These are phyloP conservation scores for Saprolegnia diclina DNA, from an alignment of 352 stramenopile genomes.

Conservation along the genomic window DNA sequence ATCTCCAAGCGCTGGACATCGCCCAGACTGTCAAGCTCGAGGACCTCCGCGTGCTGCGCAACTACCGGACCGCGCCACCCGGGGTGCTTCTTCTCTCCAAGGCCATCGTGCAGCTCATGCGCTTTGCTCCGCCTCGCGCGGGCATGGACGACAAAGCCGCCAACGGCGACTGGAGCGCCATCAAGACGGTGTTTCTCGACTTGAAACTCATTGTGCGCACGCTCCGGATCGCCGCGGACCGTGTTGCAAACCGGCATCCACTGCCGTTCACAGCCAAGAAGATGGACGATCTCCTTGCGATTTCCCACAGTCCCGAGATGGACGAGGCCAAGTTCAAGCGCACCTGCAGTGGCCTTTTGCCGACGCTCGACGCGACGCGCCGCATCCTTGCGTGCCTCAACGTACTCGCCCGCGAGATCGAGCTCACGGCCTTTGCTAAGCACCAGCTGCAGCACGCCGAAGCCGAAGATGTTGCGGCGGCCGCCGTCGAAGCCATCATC, in stretches of 20 bases:
- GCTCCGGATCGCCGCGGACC: slow-evolving; percentile 2
- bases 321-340: slow-evolving; percentile 27
- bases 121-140: slow-evolving; percentile 16
- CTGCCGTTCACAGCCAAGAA: slow-evolving; percentile 6
- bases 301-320: not conserved
- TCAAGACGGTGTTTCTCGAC: slow-evolving; percentile 25
- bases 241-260: not conserved
- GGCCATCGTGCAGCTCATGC: slow-evolving; percentile 22
- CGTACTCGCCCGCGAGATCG: slow-evolving; percentile 6
- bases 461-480: not conserved
- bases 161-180: slow-evolving; percentile 20
- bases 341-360: slow-evolving; percentile 12
- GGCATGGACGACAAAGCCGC: slow-evolving; percentile 11
- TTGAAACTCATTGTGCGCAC: slow-evolving; percentile 11
- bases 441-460: not conserved
- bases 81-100: slow-evolving; percentile 20
- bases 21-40: slow-evolving; percentile 8
- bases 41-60: slow-evolving; percentile 23
- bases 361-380: not conserved
- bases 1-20: not conserved
- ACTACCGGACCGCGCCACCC: slow-evolving; percentile 20
- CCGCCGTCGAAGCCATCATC: slow-evolving; percentile 10
- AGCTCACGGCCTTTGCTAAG: slow-evolving; percentile 9
- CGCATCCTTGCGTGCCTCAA: slow-evolving; percentile 9
- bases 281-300: slow-evolving; percentile 9